These are phyloP conservation scores for Lasiodiplodia sp. DNA, from an alignment of 2,329 filamentous ascomycete species.

Conservation along the genomic window DNA sequence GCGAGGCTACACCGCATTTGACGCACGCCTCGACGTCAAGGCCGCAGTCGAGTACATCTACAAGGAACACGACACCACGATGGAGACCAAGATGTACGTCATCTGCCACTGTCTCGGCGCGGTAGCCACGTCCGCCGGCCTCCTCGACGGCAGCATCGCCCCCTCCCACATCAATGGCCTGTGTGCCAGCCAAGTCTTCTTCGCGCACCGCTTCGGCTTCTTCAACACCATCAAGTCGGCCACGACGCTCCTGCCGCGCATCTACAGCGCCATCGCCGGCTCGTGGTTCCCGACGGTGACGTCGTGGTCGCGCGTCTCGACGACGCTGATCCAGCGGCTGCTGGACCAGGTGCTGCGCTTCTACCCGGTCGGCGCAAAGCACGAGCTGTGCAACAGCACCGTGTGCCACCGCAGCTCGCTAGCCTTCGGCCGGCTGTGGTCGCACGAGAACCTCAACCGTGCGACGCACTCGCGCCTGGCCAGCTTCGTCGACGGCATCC, in stretches of 20 bases:
- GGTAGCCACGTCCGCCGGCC: slow-evolving; percentile 64
- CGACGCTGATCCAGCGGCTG: neutral
- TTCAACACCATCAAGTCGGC: slow-evolving; percentile 63
- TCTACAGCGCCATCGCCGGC: neutral
- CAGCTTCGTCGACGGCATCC: slow-evolving; percentile 68
- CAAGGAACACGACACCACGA: slow-evolving; percentile 34
- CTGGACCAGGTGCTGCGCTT: slow-evolving; percentile 61
- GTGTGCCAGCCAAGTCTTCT: slow-evolving; percentile 66
- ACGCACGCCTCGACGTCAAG: slow-evolving; percentile 65
- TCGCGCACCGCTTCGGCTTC: slow-evolving; percentile 65
- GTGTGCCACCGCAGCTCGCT: slow-evolving; percentile 67
- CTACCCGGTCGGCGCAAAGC: slow-evolving; percentile 58
- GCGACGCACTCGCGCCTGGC: slow-evolving; percentile 69
- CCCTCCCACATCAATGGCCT: slow-evolving; percentile 65
- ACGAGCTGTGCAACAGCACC: slow-evolving; percentile 67
- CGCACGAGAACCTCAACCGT: slow-evolving; percentile 70
- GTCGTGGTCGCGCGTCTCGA: neutral
- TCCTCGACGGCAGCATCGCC: slow-evolving; percentile 68
- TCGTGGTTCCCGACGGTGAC: slow-evolving; percentile 8
- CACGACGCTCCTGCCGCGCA: slow-evolving; percentile 18
- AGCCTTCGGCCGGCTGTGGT: slow-evolving; percentile 68
- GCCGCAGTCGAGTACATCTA: slow-evolving; percentile 65
- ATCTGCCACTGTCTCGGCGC: slow-evolving; percentile 71
- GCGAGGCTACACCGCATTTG: slow-evolving; percentile 65
- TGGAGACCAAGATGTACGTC: slow-evolving; percentile 57